phyloP scores from a whole-genome alignment of 768 basidiomycete species.

The Tricholoma bakamatsutake region DNA sequence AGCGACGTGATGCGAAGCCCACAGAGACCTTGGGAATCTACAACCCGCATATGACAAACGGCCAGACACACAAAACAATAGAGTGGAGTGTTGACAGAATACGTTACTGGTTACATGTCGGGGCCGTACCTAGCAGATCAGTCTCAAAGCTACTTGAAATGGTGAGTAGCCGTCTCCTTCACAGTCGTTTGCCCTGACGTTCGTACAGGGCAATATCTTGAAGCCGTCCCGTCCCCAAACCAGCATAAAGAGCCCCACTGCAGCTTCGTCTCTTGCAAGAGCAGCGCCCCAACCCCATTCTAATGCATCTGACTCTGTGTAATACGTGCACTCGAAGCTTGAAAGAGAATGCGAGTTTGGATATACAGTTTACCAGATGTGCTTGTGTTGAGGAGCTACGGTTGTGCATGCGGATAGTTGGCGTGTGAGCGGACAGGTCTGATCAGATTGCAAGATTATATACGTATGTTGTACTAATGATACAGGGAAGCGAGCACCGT shows the following conservation, averaged over 20 bases:
- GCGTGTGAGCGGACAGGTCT: not conserved
- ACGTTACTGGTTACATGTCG: slow-evolving; percentile 81
- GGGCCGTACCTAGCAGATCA: slow-evolving; percentile 76
- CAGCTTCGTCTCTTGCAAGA: not conserved
- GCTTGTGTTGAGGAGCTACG: too few species aligned
- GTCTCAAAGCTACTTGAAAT: slow-evolving; percentile 73
- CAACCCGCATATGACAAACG: slow-evolving; percentile 56
- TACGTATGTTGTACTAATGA: not conserved
- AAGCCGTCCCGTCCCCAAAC: slow-evolving; percentile 45
- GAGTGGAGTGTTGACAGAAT: slow-evolving; percentile 92
- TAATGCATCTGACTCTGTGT: not conserved
- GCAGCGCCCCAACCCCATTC: not conserved
- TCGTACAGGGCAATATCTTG: slow-evolving; percentile 53
- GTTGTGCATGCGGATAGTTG: too few species aligned
- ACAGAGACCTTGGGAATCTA: slow-evolving; percentile 84
- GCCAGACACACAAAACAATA: slow-evolving; percentile 60
- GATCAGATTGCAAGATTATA: not conserved
- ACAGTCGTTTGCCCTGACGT: not conserved
- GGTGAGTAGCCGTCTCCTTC: slow-evolving; percentile 43
- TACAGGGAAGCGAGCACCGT: not conserved
- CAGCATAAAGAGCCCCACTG: slow-evolving; percentile 1
- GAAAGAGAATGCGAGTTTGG: not conserved
- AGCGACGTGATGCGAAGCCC: slow-evolving; percentile 77
- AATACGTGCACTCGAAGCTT: not conserved
- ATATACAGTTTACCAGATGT: too few species aligned